Conservation (phyloP, 352 stramenopile genomes). For the Phytophthora agathidicida region DNA sequence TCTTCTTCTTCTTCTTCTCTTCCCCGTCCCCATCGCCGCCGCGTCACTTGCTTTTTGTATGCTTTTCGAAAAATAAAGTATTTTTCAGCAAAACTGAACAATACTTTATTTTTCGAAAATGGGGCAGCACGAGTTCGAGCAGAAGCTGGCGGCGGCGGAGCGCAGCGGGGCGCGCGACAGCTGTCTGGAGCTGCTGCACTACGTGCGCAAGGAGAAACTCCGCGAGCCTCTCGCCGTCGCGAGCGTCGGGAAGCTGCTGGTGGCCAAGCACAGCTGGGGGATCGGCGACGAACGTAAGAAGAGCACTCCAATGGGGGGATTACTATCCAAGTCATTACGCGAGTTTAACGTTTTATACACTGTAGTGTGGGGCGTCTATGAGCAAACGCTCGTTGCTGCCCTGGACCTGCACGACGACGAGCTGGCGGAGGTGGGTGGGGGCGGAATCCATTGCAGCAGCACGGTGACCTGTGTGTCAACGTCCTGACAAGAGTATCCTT, state of each 20-base stretch:
- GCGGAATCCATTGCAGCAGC: conserved; percentile 3
- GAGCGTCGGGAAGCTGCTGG: conserved; percentile 46
- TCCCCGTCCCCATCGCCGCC: too few species aligned
- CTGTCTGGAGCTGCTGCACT: conserved; percentile 56
- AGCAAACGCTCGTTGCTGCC: conserved; percentile 70
- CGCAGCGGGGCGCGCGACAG: conserved; percentile 30
- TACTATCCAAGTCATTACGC: background rate
- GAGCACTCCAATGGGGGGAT: conserved; percentile 10
- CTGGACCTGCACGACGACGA: conserved; percentile 68
- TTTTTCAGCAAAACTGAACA: too few species aligned
- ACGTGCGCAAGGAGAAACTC: conserved; percentile 66
- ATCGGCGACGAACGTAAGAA: conserved; percentile 56
- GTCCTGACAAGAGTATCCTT: background rate
- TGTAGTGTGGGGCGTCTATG: conserved; percentile 70
- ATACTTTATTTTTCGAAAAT: conserved; percentile 31
- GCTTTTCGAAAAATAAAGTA: too few species aligned
- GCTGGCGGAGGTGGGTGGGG: conserved; percentile 42
- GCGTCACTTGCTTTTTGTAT: too few species aligned
- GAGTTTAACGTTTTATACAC: conserved; percentile 17
- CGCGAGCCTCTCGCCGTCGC: conserved; percentile 46
- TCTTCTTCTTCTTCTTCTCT: too few species aligned
- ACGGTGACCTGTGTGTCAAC: background rate
- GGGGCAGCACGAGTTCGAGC: conserved; percentile 45
- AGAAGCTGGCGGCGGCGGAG: conserved; percentile 52
- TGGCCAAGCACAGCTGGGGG: conserved; percentile 57